These are phyloP conservation scores for Phylloporus sp. DNA, from an alignment of 768 basidiomycete species.

Conservation along the genomic window DNA sequence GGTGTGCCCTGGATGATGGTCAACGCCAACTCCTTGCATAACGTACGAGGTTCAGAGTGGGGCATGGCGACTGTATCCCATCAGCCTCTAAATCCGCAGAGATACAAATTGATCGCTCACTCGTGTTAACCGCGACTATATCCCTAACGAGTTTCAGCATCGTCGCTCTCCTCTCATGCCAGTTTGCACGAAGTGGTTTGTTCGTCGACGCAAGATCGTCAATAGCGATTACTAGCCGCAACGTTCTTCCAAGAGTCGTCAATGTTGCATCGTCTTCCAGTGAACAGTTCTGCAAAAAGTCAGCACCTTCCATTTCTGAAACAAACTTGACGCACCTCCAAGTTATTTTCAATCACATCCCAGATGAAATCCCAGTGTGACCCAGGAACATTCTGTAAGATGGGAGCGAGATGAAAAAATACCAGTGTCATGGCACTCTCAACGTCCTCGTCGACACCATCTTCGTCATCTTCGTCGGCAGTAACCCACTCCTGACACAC, in stretches of 20 bases:
- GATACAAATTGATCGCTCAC: slow-evolving; percentile 34
- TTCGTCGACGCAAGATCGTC: slow-evolving; percentile 70
- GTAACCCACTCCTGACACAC: slow-evolving; percentile 80
- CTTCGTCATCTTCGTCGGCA: slow-evolving; percentile 46
- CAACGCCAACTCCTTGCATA: slow-evolving; percentile 65
- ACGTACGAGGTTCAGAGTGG: slow-evolving; percentile 54
- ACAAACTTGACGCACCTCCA: slow-evolving; percentile 57
- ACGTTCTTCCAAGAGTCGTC: slow-evolving; percentile 61
- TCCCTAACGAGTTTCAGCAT: slow-evolving; percentile 59
- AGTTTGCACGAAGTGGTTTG: slow-evolving; percentile 62
- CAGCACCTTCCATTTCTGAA: background rate
- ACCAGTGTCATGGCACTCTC: slow-evolving; percentile 73
- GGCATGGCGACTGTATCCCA: slow-evolving; percentile 10
- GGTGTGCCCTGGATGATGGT: slow-evolving; percentile 66
- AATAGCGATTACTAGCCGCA: slow-evolving; percentile 61
- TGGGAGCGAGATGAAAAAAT: slow-evolving; percentile 73
- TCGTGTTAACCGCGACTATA: slow-evolving; percentile 48
- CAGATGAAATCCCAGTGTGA: slow-evolving; percentile 92
- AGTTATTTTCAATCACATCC: slow-evolving; percentile 79
- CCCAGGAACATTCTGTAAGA: slow-evolving; percentile 82
- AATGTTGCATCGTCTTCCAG: slow-evolving; percentile 55
- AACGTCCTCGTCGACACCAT: slow-evolving; percentile 69
- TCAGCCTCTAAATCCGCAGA: background rate
- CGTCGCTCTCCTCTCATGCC: slow-evolving; percentile 52
- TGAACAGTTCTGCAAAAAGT: slow-evolving; percentile 48